Evolutionary conservation across 2,329 filamentous ascomycete genomes (phyloP), one percentile per base, ranked within the genome.

Genomic region (Alternaria sp.): DNA sequence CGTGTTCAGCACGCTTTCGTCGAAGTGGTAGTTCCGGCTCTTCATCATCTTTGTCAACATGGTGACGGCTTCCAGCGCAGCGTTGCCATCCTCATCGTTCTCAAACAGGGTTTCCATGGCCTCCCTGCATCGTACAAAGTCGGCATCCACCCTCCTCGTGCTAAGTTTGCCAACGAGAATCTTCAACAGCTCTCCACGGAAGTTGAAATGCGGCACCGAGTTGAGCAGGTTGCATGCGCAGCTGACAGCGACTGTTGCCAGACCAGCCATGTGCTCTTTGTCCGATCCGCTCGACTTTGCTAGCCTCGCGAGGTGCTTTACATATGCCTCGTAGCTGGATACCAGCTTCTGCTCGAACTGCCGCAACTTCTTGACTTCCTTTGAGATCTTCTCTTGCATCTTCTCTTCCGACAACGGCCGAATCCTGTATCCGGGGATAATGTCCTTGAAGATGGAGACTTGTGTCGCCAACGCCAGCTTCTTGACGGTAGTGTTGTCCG

Each of bases 341-440:
- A 99, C 88, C 25, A 99, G 85, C 19, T 92, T 88, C 79, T 97
- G 93, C 79, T 99, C 96, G 77, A 94, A 99, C 47, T 88, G 85
- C 58, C 94, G 88, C 66, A 97, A 81, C 70, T 89, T 91, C 75
- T 91, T 89, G 32, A 98, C 93, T 26, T 98, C 96, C 78, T 97
- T 97, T 6, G 94, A 97, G 2, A 98, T 83, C 79, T 96, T 96
- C 67, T 90, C 90, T 61, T 87, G 87, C 75, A 90, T 85, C 47
- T 90, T 89, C 30, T 93, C 91, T 63, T 96, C 93, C 1, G 87
- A 85, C 5, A 93, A 83, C 1, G 93, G 91, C 17, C 96, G 90
- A 83, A 99, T 98, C 64, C 96, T 88, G 79, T 99, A 99, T 21
- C 96, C 96, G 0, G 96, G 96, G 62, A 99, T 98, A 50, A 97